These are phyloP conservation scores for Pterulicium gracile DNA, from an alignment of 1,284 basidiomycete species.

Conservation along the genomic window DNA sequence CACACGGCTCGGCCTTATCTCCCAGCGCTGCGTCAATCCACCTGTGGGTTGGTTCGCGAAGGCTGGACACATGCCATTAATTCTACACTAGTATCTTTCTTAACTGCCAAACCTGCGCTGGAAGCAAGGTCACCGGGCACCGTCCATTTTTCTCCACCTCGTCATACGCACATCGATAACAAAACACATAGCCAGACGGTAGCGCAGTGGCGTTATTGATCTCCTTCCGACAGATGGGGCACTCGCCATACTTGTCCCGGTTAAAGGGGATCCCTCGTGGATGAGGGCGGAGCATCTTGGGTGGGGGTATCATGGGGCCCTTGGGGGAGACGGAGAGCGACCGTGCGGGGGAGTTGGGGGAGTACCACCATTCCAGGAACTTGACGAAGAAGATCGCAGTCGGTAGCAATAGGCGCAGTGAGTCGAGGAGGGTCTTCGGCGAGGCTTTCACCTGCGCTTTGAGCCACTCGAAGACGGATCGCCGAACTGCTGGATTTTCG, in stretches of 20 bases:
- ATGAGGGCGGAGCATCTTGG: conserved; percentile 63
- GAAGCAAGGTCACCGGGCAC: conserved; percentile 84
- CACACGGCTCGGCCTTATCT: too few species aligned
- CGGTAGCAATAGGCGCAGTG: conserved; percentile 76
- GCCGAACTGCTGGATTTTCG: conserved; percentile 9
- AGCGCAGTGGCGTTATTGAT: conserved; percentile 87
- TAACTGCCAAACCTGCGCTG: conserved; percentile 69
- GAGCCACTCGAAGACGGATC: background rate
- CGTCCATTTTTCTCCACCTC: conserved; percentile 68
- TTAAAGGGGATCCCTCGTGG: conserved; percentile 53
- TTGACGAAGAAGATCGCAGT: conserved; percentile 95
- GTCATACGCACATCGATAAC: conserved; percentile 87
- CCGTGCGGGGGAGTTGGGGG: conserved; percentile 81
- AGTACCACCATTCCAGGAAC: conserved; percentile 99
- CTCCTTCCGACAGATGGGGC: conserved; percentile 69
- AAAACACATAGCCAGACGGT: conserved; percentile 86
- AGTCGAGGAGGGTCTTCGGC: conserved; percentile 60
- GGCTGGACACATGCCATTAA: too few species aligned
- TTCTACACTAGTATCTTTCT: conserved; percentile 83
- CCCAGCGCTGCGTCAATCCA: too few species aligned
- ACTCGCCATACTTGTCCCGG: conserved; percentile 61
- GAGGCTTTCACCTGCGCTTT: conserved; percentile 28
- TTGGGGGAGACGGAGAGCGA: conserved; percentile 47
- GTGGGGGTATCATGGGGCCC: conserved; percentile 65
- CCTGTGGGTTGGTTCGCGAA: too few species aligned